Evolutionary conservation across 768 basidiomycete genomes (phyloP), one percentile per base, ranked within the genome.

Genomic region (Tulasnella sp.): DNA sequence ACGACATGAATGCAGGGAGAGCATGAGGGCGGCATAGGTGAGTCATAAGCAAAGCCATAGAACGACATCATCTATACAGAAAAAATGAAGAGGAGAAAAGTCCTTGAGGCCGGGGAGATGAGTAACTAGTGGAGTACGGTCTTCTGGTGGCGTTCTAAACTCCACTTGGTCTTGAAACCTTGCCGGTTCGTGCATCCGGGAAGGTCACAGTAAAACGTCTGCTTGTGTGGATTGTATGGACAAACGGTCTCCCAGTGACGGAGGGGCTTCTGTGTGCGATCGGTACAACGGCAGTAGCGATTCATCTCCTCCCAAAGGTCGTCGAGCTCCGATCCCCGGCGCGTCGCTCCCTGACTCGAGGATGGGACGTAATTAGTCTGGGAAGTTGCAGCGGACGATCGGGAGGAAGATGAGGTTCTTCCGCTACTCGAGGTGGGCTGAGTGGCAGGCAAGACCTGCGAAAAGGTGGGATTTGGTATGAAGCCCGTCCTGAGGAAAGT

Each of bases 221-320:
- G 64, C 64, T 69, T 69, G 64, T 6, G 8, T 9, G 64, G 64
- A 7, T 69, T 69, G 64, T 37, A 69, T 24, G 64, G 64, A 20
- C 64, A 69, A 14, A 69, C 64, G 64, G 64, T 69, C 34, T 69
- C 64, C 64, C 64, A 69, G 31, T 69, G 64, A 18, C 64, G 64
- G 64, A 69, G 64, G n/a, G 64, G 64, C 34, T 69, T 69, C 64
- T 69, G 64, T 3, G 64, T 69, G 31, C 64, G 64, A 37, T 69
- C 64, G 28, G 64, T 3, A 37, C 64, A 69, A 31, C 64, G 64
- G 64, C 64, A 69, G 64, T 69, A 69, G 16, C 34, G 31, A 14
- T 69, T 69, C 64, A 69, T 69, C 20, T 69, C 64, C 28, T 69
- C 64, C 64, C 64, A 69, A 69, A 69, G 64, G 11, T 69, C 64